Evolutionary conservation across 768 basidiomycete species (phyloP).

Genomic region (Ephemerocybe angulata): DNA sequence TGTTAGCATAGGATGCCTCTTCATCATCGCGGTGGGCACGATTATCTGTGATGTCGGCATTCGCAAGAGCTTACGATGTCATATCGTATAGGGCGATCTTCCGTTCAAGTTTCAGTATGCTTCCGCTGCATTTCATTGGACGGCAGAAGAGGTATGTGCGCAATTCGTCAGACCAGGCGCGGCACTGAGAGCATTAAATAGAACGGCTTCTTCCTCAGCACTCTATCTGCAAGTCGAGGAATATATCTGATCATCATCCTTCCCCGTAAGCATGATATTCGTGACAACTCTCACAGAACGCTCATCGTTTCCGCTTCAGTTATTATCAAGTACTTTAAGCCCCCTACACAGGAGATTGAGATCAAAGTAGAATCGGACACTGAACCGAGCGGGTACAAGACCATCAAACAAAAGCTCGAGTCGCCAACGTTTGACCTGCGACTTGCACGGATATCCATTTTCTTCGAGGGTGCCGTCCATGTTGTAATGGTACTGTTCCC

Average conservation of each 20-base stretch:
- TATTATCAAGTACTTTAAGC: constrained; percentile 50
- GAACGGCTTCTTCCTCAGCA: constrained; percentile 67
- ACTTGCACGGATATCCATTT: constrained; percentile 58
- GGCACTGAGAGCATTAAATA: constrained; percentile 20
- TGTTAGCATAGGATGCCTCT: constrained; percentile 44
- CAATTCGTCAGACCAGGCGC: not conserved
- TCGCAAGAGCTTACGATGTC: not conserved
- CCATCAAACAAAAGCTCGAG: constrained; percentile 28
- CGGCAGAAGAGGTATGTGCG: constrained; percentile 50
- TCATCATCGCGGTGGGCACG: constrained; percentile 44
- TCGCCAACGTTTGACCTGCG: constrained; percentile 60
- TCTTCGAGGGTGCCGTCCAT: constrained; percentile 52
- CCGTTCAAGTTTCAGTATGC: constrained; percentile 65
- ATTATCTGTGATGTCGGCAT: not conserved
- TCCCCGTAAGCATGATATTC: constrained; percentile 44
- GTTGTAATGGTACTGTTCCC: constrained; percentile 44
- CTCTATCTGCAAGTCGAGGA: constrained; percentile 50
- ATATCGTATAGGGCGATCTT: constrained; percentile 46
- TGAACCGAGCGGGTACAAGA: not conserved
- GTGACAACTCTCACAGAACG: not conserved
- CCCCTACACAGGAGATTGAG: constrained; percentile 28
- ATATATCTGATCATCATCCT: constrained; percentile 51
- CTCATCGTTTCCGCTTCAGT: constrained; percentile 30
- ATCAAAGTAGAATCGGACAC: constrained; percentile 5
- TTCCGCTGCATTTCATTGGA: constrained; percentile 59